These are phyloP conservation scores for Crithidia bombi DNA, from an alignment of 208 protist species.

Conservation along the genomic window DNA sequence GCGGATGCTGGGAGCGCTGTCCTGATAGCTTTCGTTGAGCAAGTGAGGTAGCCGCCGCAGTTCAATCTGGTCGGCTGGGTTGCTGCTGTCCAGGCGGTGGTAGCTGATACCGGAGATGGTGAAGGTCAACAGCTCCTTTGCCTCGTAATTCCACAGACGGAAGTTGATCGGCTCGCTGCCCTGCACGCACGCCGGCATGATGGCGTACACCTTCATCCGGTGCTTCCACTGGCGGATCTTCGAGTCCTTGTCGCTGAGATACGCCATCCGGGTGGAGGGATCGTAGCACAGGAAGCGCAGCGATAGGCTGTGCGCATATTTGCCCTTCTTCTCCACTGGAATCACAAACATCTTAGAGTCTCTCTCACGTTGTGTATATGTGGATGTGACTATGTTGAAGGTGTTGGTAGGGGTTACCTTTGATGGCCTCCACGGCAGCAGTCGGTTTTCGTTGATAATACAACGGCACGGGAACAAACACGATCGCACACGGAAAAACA, in stretches of 20 bases:
- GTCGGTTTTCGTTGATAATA: too few species aligned
- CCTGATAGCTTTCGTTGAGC: constrained; percentile 15
- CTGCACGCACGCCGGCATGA: constrained; percentile 22
- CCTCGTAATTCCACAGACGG: constrained; percentile 29
- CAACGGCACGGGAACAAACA: too few species aligned
- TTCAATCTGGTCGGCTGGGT: constrained; percentile 22
- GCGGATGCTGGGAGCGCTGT: constrained; percentile 12
- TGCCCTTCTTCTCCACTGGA: constrained; percentile 52
- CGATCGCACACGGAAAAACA: too few species aligned
- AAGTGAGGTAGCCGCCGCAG: constrained; percentile 36
- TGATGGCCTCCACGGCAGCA: too few species aligned
- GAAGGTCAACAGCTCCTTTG: constrained; percentile 28
- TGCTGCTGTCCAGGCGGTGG: constrained; percentile 24
- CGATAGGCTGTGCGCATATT: constrained; percentile 31
- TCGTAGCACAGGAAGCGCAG: constrained; percentile 46
- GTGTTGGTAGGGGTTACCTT: background rate
- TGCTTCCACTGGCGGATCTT: constrained; percentile 41
- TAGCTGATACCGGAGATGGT: constrained; percentile 33
- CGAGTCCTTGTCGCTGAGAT: constrained; percentile 44
- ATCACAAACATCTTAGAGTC: constrained; percentile 30
- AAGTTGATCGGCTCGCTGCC: constrained; percentile 23
- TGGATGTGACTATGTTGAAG: background rate
- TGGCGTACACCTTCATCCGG: constrained; percentile 50
- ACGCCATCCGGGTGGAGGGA: constrained; percentile 41
- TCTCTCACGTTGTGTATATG: constrained; percentile 6